Percentiles rank a stretch among this genome's conserved stretches.
These are phyloP conservation scores for Medicago lupulina DNA, from an alignment of 306 rosid species.

Conservation along the genomic window DNA sequence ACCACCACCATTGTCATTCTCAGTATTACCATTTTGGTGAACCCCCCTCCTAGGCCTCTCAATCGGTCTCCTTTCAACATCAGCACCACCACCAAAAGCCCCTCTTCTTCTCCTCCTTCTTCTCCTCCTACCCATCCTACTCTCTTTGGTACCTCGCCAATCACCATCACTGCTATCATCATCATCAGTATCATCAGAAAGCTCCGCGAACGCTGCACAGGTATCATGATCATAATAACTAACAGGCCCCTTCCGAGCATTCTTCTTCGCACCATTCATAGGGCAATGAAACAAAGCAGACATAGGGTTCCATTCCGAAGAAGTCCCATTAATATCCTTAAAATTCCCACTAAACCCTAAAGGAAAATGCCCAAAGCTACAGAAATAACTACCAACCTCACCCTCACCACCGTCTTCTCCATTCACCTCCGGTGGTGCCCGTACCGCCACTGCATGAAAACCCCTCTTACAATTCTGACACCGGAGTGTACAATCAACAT, in stretches of 20 bases:
- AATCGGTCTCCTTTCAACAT: slow-evolving; percentile 26
- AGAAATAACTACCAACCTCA: slow-evolving; percentile 46
- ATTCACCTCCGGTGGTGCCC: slow-evolving; percentile 69
- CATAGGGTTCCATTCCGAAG: slow-evolving; percentile 70
- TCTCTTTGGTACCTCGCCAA: slow-evolving; percentile 42
- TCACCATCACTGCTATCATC: slow-evolving; percentile 72
- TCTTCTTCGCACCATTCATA: not conserved
- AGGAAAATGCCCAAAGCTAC: slow-evolving; percentile 82
- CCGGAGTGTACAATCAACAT: slow-evolving; percentile 78
- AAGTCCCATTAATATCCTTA: slow-evolving; percentile 39
- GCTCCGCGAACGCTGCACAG: slow-evolving; percentile 51
- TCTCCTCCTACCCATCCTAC: slow-evolving; percentile 35
- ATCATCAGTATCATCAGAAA: slow-evolving; percentile 62
- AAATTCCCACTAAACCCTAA: slow-evolving; percentile 61
- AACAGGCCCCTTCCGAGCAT: slow-evolving; percentile 36
- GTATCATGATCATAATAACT: slow-evolving; percentile 57
- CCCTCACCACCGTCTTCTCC: slow-evolving; percentile 21
- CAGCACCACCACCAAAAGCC: slow-evolving; percentile 29
- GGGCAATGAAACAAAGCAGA: slow-evolving; percentile 69
- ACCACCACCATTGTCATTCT: not conserved
- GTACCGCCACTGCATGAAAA: slow-evolving; percentile 65
- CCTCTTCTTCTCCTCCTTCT: slow-evolving; percentile 41
- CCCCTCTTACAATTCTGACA: slow-evolving; percentile 86
- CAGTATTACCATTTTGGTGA: slow-evolving; percentile 32
- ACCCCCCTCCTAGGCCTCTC: slow-evolving; percentile 56